Evolutionary conservation across 306 rosid genomes (phyloP).

Genomic region (Cajanus cajan): DNA sequence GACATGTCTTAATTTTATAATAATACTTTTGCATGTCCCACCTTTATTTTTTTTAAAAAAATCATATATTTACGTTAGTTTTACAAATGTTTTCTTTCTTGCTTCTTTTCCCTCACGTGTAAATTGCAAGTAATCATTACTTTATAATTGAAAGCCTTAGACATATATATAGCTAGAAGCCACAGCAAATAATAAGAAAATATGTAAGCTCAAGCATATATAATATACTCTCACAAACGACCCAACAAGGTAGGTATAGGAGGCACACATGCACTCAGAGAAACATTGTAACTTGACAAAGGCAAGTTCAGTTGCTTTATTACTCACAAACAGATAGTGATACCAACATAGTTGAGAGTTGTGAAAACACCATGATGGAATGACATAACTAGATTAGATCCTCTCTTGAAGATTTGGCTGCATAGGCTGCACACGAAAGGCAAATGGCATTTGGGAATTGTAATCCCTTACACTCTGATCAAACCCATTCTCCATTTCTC

Average conservation of each 20-base stretch:
- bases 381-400: conserved; percentile 21
- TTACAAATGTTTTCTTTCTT: too few relatives aligned
- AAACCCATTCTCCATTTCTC: conserved; percentile 52
- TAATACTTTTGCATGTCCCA: too few relatives aligned
- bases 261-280: not conserved
- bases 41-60: too few relatives aligned
- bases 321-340: not conserved
- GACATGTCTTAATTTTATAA: too few relatives aligned
- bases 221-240: too few relatives aligned
- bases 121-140: too few relatives aligned
- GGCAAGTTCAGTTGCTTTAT: not conserved
- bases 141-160: too few relatives aligned
- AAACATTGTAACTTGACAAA: not conserved
- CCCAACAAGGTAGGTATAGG: not conserved
- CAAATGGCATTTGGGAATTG: conserved; percentile 59
- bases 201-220: too few relatives aligned
- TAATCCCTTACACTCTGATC: conserved; percentile 50
- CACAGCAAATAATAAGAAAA: too few relatives aligned
- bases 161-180: too few relatives aligned
- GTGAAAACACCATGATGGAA: not conserved
- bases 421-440: conserved; percentile 80
- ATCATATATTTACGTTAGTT: too few relatives aligned
- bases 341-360: not conserved
- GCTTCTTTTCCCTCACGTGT: too few relatives aligned
- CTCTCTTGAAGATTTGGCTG: conserved; percentile 92